Evolutionary conservation across 768 basidiomycete species (phyloP), one percentile per base, ranked within the genome.

Genomic region (Lentinus tigrinus): DNA sequence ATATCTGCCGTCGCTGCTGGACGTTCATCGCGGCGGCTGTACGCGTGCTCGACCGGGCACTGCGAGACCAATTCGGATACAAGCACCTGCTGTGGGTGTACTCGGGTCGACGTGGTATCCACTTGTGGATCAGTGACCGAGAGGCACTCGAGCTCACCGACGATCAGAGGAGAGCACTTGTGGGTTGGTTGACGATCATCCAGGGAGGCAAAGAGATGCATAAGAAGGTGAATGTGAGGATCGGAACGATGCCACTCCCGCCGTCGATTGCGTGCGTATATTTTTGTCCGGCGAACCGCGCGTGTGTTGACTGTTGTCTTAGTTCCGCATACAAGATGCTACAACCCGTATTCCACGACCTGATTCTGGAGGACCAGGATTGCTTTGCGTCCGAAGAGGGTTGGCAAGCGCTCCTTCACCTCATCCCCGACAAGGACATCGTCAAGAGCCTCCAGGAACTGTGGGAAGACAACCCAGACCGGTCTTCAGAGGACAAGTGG

Each of bases 71-170:
- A 63, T 98, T 96, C 70, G 95, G 95, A 7, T 99, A 89, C 73
- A 75, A 82, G 46, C 87, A 93, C 66, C 81, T 98, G 27, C 78
- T 99, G 11, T 99, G 96, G 96, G 95, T 98, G 28, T 99, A 98
- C 73, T 98, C 97, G 8, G 97, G 97, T 57, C 89, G 97, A 36
- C 89, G 97, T 74, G 97, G 97, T 52, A 99, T 99, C 64, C 97
- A 99, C 78, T 80, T 94, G 70, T 99, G 97, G 97, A 86, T 99
- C 61, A 93, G 91, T 2, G 97, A 99, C 72, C 75, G 81, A 36
- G 84, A 88, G 55, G 97, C 96, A 2, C 82, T 98, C 78, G 86
- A 82, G 54, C 79, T 98, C 47, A 95, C 91, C 10, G 97, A 99
- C 68, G 93, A 96, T 54, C 88, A 96, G 72, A 79, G 97, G 24